Evolutionary conservation across 176 grass and related monocot species (phyloP).

Genomic region (Oryza meyeriana): DNA sequence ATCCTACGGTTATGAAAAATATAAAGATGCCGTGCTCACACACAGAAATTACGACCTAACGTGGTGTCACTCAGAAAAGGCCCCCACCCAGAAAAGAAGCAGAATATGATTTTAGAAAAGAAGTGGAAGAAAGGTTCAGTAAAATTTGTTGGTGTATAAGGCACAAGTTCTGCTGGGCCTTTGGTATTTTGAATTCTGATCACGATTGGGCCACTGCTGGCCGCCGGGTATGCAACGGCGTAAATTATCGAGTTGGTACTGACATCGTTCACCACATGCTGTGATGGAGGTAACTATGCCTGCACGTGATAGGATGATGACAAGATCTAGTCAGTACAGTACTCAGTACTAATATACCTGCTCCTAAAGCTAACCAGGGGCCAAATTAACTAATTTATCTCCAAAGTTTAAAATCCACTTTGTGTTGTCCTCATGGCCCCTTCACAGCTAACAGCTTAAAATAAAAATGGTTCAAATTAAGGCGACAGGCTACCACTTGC

Average conservation of each 20-base stretch:
- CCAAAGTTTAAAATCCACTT: background rate
- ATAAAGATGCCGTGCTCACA: background rate
- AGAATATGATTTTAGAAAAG: background rate
- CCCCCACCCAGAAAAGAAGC: background rate
- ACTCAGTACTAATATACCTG: background rate
- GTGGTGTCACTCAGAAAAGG: background rate
- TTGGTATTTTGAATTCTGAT: background rate
- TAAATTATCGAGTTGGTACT: slow-evolving; percentile 36
- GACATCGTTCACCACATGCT: slow-evolving; percentile 13
- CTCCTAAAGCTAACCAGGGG: background rate
- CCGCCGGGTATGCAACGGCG: background rate
- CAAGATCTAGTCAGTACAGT: background rate
- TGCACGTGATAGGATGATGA: slow-evolving; percentile 26
- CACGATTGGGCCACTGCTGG: slow-evolving; percentile 4
- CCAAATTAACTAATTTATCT: background rate
- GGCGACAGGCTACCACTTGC: background rate
- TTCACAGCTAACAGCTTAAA: background rate
- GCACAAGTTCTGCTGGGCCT: background rate
- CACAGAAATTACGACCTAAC: background rate
- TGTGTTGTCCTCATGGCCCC: background rate
- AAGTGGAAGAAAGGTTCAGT: background rate
- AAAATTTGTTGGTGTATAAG: background rate
- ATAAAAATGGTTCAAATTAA: background rate
- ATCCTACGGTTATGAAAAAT: too few species aligned
- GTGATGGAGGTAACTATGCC: slow-evolving; percentile 1